These are phyloP conservation scores for Pichia occidentalis DNA, from an alignment of 805 yeast genomes.

Conservation along the genomic window DNA sequence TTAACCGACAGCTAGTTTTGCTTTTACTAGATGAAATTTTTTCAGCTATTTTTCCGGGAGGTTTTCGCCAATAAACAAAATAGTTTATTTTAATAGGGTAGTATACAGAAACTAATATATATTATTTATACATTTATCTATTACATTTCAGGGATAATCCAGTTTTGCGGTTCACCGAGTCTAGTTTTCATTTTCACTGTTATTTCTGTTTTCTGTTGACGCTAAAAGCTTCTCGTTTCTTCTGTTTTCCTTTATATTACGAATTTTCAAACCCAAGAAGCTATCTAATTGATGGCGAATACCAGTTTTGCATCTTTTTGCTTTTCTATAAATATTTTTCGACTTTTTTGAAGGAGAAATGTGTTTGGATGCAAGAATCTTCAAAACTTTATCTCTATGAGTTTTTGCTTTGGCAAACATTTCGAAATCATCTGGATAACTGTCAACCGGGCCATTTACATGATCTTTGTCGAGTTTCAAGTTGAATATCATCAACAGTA, in stretches of 20 bases:
- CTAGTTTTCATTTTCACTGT: too few relatives aligned
- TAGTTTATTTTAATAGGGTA: too few relatives aligned
- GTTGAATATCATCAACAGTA: constrained; percentile 6
- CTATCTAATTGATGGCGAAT: constrained; percentile 5
- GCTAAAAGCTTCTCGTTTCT: not conserved
- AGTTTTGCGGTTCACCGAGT: too few relatives aligned
- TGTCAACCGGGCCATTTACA: constrained; percentile 7
- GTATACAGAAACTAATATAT: too few relatives aligned
- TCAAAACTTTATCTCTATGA: constrained; percentile 1
- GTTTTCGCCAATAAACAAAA: constrained; percentile 10
- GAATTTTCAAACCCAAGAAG: constrained; percentile 1
- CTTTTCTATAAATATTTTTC: not conserved
- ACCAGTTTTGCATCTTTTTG: not conserved
- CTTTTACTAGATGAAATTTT: constrained; percentile 53
- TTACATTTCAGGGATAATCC: too few relatives aligned
- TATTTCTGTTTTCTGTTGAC: not conserved
- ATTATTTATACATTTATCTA: too few relatives aligned
- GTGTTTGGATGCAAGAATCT: not conserved
- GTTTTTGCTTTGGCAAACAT: not conserved
- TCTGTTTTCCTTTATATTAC: not conserved
- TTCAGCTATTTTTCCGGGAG: constrained; percentile 39
- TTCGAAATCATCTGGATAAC: constrained; percentile 4
- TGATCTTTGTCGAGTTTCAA: constrained; percentile 5
- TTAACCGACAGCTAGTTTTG: constrained; percentile 59
- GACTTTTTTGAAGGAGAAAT: not conserved